Base-by-base conservation (phyloP, 192 early-diverging fungal species). In the Rhizoclosmatium globosum region DNA sequence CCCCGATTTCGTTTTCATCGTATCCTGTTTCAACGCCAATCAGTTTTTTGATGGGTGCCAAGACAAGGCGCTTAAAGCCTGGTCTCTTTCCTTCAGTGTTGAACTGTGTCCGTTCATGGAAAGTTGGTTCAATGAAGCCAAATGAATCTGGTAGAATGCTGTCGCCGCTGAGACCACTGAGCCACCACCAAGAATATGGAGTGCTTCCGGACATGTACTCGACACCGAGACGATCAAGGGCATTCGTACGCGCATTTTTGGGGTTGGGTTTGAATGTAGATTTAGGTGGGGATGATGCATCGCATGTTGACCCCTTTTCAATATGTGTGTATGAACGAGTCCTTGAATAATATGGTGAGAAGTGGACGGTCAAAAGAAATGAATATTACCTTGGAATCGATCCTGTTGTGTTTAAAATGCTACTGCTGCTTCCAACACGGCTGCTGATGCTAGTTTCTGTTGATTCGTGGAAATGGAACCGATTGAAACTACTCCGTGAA, bases 151-250 rank as follows among this genome's bases (percentile, higher is more conserved):
- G 74, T 21, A 76, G 48, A 39, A 67, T 67, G 64, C 64, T 76
- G 64, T 76, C 74, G 23, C 74, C 74, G n/a, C 74, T 76, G n/a
- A 76, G 45, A 21, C 74, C 74, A 43, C 62, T 66, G 17, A 76
- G 64, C 74, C 74, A 76, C 74, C 74, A 76, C 74, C 74, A 76
- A 3, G 74, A 76, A 39, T 76, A 76, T 47, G 74, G 74, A 1
- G 74, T 76, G 53, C 53, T 56, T 7, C 60, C 7, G 7, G 21
- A 62, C 72, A 62, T 74, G 59, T 44, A 64, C 23, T 74, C 72
- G 7, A 74, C 72, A 45, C 72, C 72, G 6, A 74, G 17, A 15
- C 72, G n/a, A 43, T 74, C 61, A 11, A 74, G 72, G 38, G 72
- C 45, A 38, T 60, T 60, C n/a, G 56, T 62, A 7, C 58, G 19